Evolutionary conservation across 2,329 filamentous ascomycete species (phyloP), one percentile per base, ranked within the genome.

Genomic region (Colletotrichum cordylinicola): DNA sequence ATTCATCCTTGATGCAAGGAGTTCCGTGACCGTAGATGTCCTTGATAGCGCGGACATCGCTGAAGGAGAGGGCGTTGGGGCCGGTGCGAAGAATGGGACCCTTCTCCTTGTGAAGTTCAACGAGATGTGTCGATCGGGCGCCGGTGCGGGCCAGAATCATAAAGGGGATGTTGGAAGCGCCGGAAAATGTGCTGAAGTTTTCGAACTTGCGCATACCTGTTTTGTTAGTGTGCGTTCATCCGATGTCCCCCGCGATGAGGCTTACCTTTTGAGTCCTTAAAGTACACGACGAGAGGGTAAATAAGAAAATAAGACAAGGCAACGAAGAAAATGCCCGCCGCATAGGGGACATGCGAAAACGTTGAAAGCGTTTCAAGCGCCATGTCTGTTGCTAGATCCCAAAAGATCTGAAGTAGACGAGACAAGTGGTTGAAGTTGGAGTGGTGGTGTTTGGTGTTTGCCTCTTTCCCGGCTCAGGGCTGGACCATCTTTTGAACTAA

Each of bases 21-120:
- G 89, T 87, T 60, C 86, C 86, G 75, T 90, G 88, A 6, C 87
- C 87, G 70, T 89, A 88, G 62, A 89, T 88, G 39, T 88, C 86
- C 78, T 88, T 88, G 78, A 88, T 87, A 29, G 86, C 87, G n/a
- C 80, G 79, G 15, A 83, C 77, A 58, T 84, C 82, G 6, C 82
- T 82, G 76, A 85, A 88, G 0, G 87, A 88, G 2, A 89, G 79
- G 6, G 81, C 80, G 62, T 87, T 88, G 7, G 87, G 87, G 0
- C 86, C 87, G 4, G 84, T 87, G 24, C 87, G 85, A 55, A 89
- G 29, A 16, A 89, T 83, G 0, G 86, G 84, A 43, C 87, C 78
- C 64, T 84, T 85, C 7, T 70, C 35, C 72, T 87, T 86, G 80
- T 90, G 89, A 58, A 88, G 79, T 74, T 87, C 82, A 4, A 80